phyloP scores from a whole-genome alignment of 257 asterid species.

The Echium plantagineum region DNA sequence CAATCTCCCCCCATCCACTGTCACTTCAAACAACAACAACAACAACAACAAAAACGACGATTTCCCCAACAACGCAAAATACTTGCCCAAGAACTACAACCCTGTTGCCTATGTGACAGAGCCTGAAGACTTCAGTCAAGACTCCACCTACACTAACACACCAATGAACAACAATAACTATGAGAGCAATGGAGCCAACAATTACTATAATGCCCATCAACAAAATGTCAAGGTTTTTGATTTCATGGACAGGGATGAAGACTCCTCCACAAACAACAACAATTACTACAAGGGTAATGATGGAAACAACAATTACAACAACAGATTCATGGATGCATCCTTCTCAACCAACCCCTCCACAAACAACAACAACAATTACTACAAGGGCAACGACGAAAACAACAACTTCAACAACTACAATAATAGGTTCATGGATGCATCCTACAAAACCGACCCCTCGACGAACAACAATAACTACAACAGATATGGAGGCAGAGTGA shows the following conservation, averaged over 20 bases:
- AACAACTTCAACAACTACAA: conserved; percentile 15
- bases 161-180: conserved; percentile 8
- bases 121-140: conserved; percentile 23
- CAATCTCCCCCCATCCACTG: conserved; percentile 49
- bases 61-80: conserved; percentile 15
- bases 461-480: conserved; percentile 8
- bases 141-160: conserved; percentile 11
- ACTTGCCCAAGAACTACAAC: conserved; percentile 80
- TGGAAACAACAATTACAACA: conserved; percentile 14
- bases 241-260: conserved; percentile 4
- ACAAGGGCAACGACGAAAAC: conserved; percentile 14
- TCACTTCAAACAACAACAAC: conserved; percentile 14
- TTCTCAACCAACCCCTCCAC: conserved; percentile 14
- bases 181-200: conserved; percentile 7
- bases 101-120: conserved; percentile 55
- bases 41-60: conserved; percentile 6
- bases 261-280: conserved; percentile 9
- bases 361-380: not conserved
- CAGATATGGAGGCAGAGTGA: conserved; percentile 15
- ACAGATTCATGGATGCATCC: conserved; percentile 11
- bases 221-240: conserved; percentile 6
- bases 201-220: conserved; percentile 16
- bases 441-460: conserved; percentile 4
- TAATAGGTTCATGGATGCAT: conserved; percentile 11
- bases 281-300: conserved; percentile 13